Base-by-base conservation (phyloP, 495 filamentous ascomycete genomes). In the Durotheca rogersii region DNA sequence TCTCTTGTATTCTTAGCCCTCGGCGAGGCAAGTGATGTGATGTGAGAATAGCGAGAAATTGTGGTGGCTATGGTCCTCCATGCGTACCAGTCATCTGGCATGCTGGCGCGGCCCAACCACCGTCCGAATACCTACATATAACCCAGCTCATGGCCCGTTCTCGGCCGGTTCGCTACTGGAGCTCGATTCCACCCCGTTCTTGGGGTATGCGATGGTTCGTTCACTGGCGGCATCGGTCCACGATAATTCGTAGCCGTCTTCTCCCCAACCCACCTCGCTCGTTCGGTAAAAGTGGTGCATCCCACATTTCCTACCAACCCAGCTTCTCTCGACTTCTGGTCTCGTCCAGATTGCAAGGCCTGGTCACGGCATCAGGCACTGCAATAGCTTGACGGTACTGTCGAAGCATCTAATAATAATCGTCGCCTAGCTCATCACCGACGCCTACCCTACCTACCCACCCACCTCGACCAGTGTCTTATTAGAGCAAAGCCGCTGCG, bases 401-500 rank as follows among this genome's bases (percentile, higher is more conserved):
- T 48, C 18, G 30, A 36, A 47, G 51, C 41, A 33, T 32, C 38
- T 15, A 43, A 40, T 27, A 27, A 27, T 27, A 27, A 4, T 27
- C 23, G 9, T 9, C 23, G 9, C 23, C 23, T 27, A 9, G 4
- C 23, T 27, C 4, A 4, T 27, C 9, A 27, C 23, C 9, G 4
- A 27, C 11, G 12, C 4, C 32, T 16, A 35, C 32, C 23, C 9
- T 4, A 27, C 23, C 23, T 9, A 27, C 23, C 23, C 9, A 27
- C 23, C 23, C 9, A 9, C 23, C 23, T 27, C 41, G 23, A 16
- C 12, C 33, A 25, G 19, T 42, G 17, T 42, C 29, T 41, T 41
- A 21, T 51, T 20, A 18, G 17, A 49, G n/a, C n/a, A n/a, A n/a
- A 53, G 41, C 56, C 46, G 51, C 56, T 50, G 41, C 46, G 46